Conservation (phyloP, 768 basidiomycete species). For the Russula earlei region DNA sequence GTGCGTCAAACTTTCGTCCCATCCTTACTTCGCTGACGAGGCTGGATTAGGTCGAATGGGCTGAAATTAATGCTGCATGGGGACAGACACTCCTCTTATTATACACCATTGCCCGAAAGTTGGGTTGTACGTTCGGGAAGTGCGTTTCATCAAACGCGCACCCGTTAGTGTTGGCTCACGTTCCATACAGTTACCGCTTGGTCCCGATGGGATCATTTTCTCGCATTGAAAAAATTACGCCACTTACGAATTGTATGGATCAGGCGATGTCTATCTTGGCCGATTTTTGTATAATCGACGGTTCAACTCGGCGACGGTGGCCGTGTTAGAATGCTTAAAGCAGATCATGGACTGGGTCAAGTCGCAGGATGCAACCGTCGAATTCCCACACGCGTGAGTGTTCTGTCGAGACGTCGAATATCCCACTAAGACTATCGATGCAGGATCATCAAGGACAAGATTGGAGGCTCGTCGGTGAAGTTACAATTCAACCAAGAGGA, state of each 20-base stretch:
- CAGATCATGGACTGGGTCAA: constrained; percentile 85
- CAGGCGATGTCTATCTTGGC: constrained; percentile 83
- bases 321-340: constrained; percentile 89
- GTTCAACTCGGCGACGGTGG: constrained; percentile 94
- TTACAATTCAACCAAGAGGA: constrained; percentile 94
- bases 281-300: constrained; percentile 88
- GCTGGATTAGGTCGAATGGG: constrained; percentile 76
- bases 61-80: constrained; percentile 98
- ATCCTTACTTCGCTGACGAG: constrained; percentile 8
- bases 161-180: constrained; percentile 5
- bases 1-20: constrained; percentile 33
- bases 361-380: constrained; percentile 57
- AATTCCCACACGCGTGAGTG: constrained; percentile 83
- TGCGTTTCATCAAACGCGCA: constrained; percentile 30
- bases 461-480: constrained; percentile 91
- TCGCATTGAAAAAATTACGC: constrained; percentile 74
- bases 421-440: background rate
- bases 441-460: constrained; percentile 84
- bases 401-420: background rate
- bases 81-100: constrained; percentile 88
- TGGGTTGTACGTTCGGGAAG: constrained; percentile 84
- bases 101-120: constrained; percentile 85
- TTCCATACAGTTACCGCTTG: constrained; percentile 61
- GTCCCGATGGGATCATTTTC: constrained; percentile 95
- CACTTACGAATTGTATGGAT: constrained; percentile 87